Evolutionary conservation across 805 yeast genomes (phyloP).

Genomic region (Isabelozyma rhagii): DNA sequence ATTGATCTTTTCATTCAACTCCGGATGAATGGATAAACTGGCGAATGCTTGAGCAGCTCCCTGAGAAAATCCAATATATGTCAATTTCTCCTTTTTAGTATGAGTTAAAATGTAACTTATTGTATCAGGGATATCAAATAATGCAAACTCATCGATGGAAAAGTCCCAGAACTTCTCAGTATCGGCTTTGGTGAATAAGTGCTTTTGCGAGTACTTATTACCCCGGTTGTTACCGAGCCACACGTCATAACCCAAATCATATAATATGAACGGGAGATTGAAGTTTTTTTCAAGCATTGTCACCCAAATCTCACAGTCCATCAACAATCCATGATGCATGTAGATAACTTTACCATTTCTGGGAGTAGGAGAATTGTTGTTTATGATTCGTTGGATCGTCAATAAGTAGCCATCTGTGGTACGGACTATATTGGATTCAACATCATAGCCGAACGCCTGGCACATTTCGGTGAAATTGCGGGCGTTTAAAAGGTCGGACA

Average conservation of each 20-base stretch:
- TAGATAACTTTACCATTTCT: constrained; percentile 53
- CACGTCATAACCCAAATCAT: constrained; percentile 85
- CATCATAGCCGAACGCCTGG: constrained; percentile 59
- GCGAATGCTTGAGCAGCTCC: constrained; percentile 95
- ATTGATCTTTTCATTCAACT: constrained; percentile 53
- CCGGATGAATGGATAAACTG: constrained; percentile 62
- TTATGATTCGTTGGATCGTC: constrained; percentile 66
- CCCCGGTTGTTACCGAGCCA: constrained; percentile 68
- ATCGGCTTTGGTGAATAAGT: constrained; percentile 34
- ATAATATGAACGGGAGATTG: constrained; percentile 69
- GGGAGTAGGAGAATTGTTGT: constrained; percentile 17
- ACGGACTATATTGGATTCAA: constrained; percentile 73
- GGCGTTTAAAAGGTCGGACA: constrained; percentile 44
- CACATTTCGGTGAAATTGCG: constrained; percentile 64
- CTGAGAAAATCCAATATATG: constrained; percentile 87
- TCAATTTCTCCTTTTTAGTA: constrained; percentile 42
- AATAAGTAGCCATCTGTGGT: constrained; percentile 77
- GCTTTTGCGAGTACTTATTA: constrained; percentile 87
- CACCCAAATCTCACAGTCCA: constrained; percentile 80
- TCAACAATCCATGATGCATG: constrained; percentile 87
- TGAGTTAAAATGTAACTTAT: constrained; percentile 65
- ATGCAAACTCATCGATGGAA: constrained; percentile 86
- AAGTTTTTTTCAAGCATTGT: constrained; percentile 38
- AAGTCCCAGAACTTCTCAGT: constrained; percentile 78
- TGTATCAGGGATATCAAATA: constrained; percentile 83